Base-by-base conservation (phyloP, 2,329 filamentous ascomycete species). In the Chlorencoelia australis region DNA sequence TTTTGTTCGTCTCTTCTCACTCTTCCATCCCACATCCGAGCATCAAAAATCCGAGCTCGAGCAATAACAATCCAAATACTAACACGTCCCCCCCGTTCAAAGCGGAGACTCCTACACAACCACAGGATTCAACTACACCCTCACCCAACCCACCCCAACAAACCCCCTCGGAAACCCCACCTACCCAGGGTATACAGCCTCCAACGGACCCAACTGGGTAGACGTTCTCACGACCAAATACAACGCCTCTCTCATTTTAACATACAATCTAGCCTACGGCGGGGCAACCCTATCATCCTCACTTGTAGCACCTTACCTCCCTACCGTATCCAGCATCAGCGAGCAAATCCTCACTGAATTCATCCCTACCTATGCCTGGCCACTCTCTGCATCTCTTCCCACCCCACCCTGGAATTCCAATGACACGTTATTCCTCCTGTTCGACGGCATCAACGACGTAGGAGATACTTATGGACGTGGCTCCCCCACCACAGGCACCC, bases 371-470 rank as follows among this genome's bases (percentile, higher is more conserved):
- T 65, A 65, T 39, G 55, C 50, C 2, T 50, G 50, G 7, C 42
- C 55, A 41, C 7, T 46, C 37, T 18, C 40, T 17, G 45, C 46
- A 27, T 7, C 22, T 8, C n/a, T n/a, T n/a, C n/a, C n/a, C n/a
- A n/a, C n/a, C n/a, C n/a, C n/a, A n/a, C 34, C 42, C 1, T 53
- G 51, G 49, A 28, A 40, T 5, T 43, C 44, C 13, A 24, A 38
- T 3, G 41, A 53, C 16, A 45, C 45, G 1, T 36, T 52, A 7
- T 53, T 53, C 20, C 42, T 44, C 1, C 37, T 41, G 32, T 73
- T 69, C 60, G 71, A 73, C 16, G 70, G 70, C 1, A 68, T 74
- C 40, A 74, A 74, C 36, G 70, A 72, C 41, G 62, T 74, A 2
- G 67, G 68, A 1, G 69, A 70, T 39, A 62, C 63, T 1, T 72